Evolutionary conservation across 164 flowering plant species (phyloP).

Genomic region (Stephania japonica): DNA sequence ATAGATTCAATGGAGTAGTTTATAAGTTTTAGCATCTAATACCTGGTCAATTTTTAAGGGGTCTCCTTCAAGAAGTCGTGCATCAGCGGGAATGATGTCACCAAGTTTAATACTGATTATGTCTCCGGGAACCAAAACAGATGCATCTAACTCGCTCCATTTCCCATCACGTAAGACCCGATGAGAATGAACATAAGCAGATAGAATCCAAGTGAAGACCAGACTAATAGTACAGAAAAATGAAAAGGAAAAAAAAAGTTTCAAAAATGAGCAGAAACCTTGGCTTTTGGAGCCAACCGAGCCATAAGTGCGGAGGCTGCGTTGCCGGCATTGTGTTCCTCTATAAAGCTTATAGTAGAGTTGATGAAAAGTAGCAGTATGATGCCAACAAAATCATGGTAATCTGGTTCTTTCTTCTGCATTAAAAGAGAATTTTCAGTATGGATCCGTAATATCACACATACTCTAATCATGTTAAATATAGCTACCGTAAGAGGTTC

Average conservation of each 20-base stretch:
- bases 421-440: neutral
- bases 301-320: constrained; percentile 98
- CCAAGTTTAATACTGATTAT: constrained; percentile 81
- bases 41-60: constrained; percentile 92
- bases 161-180: constrained; percentile 80
- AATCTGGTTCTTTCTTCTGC: constrained; percentile 85
- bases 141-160: constrained; percentile 81
- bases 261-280: constrained; percentile 20
- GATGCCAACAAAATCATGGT: constrained; percentile 92
- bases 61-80: constrained; percentile 86
- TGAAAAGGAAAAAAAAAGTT: neutral
- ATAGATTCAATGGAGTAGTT: too few species aligned
- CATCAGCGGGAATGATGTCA: constrained; percentile 88
- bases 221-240: neutral
- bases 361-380: constrained; percentile 69
- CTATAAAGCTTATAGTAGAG: constrained; percentile 89
- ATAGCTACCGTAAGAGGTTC: too few species aligned
- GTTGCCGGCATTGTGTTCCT: constrained; percentile 92
- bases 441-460: too few species aligned
- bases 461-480: neutral
- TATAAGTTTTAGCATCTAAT: neutral
- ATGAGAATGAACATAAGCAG: neutral
- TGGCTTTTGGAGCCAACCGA: constrained; percentile 83
- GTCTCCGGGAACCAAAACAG: constrained; percentile 86
- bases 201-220: neutral